phyloP scores from a whole-genome alignment of 1,284 basidiomycete genomes.

The Xerocomus amazonicus region DNA sequence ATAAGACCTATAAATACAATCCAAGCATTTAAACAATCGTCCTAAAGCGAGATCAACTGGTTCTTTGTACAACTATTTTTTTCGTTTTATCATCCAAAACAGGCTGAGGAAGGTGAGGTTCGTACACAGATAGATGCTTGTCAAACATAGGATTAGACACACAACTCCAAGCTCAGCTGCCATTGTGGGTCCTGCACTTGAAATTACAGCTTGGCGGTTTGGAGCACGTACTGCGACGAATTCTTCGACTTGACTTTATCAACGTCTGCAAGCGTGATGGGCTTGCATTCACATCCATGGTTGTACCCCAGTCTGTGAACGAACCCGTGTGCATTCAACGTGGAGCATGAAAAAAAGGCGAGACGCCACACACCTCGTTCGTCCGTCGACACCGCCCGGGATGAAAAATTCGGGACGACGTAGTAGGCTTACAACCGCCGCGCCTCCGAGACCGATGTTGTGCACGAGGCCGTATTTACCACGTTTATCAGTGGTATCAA shows the following conservation, averaged over 20 bases:
- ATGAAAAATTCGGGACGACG: constrained; percentile 53
- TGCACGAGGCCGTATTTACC: constrained; percentile 81
- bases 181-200: too few relatives aligned
- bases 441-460: constrained; percentile 80
- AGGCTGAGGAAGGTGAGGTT: too few relatives aligned
- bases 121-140: too few relatives aligned
- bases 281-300: constrained; percentile 65
- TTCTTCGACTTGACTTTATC: constrained; percentile 64
- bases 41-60: too few relatives aligned
- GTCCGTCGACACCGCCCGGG: constrained; percentile 59
- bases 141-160: too few relatives aligned
- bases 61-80: too few relatives aligned
- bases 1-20: too few relatives aligned
- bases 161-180: too few relatives aligned
- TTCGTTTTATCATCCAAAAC: too few relatives aligned
- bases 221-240: constrained; percentile 42
- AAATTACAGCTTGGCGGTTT: constrained; percentile 35
- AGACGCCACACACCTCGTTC: constrained; percentile 47
- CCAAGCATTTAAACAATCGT: too few relatives aligned
- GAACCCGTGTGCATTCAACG: too few relatives aligned
- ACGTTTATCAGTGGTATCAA: constrained; percentile 56
- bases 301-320: constrained; percentile 69
- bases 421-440: constrained; percentile 56
- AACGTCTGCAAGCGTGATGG: constrained; percentile 43
- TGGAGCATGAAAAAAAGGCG: too few relatives aligned